These are phyloP conservation scores for Calocera viscosa DNA, from an alignment of 768 basidiomycete genomes.

Conservation along the genomic window DNA sequence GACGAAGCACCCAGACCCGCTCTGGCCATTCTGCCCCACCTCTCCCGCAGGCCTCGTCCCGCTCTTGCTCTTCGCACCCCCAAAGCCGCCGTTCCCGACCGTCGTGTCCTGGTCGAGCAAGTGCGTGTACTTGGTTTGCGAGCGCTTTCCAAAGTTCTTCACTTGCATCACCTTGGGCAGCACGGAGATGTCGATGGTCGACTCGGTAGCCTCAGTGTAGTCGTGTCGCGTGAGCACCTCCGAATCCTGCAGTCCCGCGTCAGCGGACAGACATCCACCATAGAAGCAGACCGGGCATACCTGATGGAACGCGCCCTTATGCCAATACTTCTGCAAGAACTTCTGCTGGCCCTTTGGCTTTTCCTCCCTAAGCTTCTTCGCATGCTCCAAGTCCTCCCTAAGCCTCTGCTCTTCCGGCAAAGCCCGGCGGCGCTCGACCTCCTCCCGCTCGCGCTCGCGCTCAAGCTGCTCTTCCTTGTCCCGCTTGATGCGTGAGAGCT, in stretches of 20 bases:
- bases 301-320: constrained; percentile 98
- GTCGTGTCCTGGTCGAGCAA: constrained; percentile 91
- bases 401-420: constrained; percentile 87
- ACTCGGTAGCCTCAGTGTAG: constrained; percentile 80
- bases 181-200: constrained; percentile 73
- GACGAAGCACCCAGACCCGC: constrained; percentile 72
- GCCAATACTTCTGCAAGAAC: constrained; percentile 97
- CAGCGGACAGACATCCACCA: neutral
- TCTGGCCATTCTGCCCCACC: constrained; percentile 38
- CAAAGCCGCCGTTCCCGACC: constrained; percentile 46
- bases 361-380: constrained; percentile 66
- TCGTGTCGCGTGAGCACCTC: constrained; percentile 76
- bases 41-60: constrained; percentile 30
- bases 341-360: constrained; percentile 85
- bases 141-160: constrained; percentile 83
- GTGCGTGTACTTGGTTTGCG: constrained; percentile 93
- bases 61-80: constrained; percentile 39
- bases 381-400: constrained; percentile 81
- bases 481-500: constrained; percentile 81
- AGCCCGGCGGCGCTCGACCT: constrained; percentile 80
- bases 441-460: constrained; percentile 75
- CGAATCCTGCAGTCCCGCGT: constrained; percentile 47
- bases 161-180: constrained; percentile 97
- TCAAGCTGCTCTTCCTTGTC: constrained; percentile 81
- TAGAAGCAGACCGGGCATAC: constrained; percentile 30